Conservation (phyloP, 768 basidiomycete genomes). For the Phallus indusiatus region DNA sequence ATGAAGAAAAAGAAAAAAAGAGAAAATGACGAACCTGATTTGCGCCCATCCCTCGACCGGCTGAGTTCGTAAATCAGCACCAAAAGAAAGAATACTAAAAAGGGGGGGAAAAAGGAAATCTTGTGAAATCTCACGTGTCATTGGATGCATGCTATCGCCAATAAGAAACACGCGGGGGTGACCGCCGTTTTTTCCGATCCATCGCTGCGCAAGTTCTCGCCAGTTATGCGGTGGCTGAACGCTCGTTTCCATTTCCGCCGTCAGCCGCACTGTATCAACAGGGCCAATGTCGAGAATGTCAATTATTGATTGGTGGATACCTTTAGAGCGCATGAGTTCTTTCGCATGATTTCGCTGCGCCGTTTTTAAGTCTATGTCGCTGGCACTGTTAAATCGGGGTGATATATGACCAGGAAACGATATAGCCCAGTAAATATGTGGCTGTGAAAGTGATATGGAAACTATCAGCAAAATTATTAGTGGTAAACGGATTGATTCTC, state of each 20-base stretch:
- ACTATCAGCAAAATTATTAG: too few relatives aligned
- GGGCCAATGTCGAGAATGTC: conserved; percentile 6
- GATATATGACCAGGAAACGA: conserved; percentile 7
- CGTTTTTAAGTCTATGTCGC: neutral
- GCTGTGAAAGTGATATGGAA: conserved; percentile 6
- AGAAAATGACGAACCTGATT: neutral
- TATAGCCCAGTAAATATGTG: conserved; percentile 5
- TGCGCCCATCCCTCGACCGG: conserved; percentile 8
- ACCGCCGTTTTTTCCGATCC: conserved; percentile 6
- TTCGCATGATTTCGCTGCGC: conserved; percentile 4
- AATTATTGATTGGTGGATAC: neutral
- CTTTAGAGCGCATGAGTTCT: conserved; percentile 8
- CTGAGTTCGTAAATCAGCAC: neutral
- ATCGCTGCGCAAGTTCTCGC: neutral
- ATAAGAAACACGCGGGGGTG: conserved; percentile 5
- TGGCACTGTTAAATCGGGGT: neutral
- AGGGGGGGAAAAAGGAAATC: neutral
- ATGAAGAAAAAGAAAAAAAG: neutral
- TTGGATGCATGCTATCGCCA: conserved; percentile 9
- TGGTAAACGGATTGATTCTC: neutral
- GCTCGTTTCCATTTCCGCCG: conserved; percentile 8
- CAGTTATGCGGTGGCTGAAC: conserved; percentile 5
- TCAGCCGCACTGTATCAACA: conserved; percentile 6
- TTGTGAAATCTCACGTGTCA: conserved; percentile 4
- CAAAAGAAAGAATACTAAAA: neutral